Percentiles rank a stretch among this genome's conserved stretches.
phyloP scores from a whole-genome alignment of 306 rosid genomes.

The Vigna mungo region DNA sequence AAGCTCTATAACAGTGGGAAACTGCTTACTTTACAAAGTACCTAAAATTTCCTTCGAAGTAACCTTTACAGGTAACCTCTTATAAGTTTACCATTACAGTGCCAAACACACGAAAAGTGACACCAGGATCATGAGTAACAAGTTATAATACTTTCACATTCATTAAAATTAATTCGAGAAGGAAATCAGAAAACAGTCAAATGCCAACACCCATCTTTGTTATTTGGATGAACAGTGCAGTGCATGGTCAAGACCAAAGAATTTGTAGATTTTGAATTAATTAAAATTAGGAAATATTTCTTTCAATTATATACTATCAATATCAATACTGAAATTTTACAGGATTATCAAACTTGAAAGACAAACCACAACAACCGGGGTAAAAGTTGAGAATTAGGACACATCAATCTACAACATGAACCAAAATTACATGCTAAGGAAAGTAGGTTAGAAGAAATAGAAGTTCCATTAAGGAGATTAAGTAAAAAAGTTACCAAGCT shows the following conservation, averaged over 20 bases:
- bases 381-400: constrained; percentile 7
- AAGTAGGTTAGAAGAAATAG: constrained; percentile 25
- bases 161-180: too few relatives aligned
- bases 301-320: constrained; percentile 32
- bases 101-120: too few relatives aligned
- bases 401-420: constrained; percentile 20
- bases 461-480: constrained; percentile 18
- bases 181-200: too few relatives aligned
- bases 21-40: background rate
- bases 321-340: constrained; percentile 26
- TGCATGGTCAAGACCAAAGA: constrained; percentile 1
- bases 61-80: background rate
- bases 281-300: constrained; percentile 10
- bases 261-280: constrained; percentile 7
- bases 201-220: too few relatives aligned
- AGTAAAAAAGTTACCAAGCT: background rate
- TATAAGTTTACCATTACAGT: background rate
- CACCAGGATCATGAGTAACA: too few relatives aligned
- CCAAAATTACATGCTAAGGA: constrained; percentile 15
- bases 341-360: constrained; percentile 29
- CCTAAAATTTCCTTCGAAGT: background rate
- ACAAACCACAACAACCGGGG: constrained; percentile 25
- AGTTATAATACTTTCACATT: too few relatives aligned
- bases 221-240: background rate
- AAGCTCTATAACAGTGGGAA: too few relatives aligned